Base-by-base conservation (phyloP, 805 yeast species). In the Kodamaea kaohsiungensis region DNA sequence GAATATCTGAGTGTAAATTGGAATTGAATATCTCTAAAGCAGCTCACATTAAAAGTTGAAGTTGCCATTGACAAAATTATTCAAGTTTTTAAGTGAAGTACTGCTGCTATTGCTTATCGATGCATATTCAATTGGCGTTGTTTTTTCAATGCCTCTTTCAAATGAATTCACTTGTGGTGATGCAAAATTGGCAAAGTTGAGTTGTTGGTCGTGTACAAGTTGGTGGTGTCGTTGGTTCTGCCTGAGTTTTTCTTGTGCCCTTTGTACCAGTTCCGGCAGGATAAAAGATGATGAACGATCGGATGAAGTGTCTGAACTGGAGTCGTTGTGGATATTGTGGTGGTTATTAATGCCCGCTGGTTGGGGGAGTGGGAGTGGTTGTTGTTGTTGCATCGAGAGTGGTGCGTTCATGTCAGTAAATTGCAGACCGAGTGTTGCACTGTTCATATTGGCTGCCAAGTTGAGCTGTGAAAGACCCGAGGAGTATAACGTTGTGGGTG, bases 201-300 rank as follows among this genome's bases (percentile, higher is more conserved):
- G 19, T 2, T 17, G 25, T 17, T 40, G 45, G 10, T 40, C 45
- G 25, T 40, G 25, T 13, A 17, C 45, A 3, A 40, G 45, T 40
- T 40, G 45, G 7, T 46, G 48, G 39, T 46, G 48, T 12, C 48
- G 19, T 17, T 40, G 45, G 45, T 15, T 16, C 13, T 40, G 45
- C 25, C 45, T 17, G 25, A 40, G 45, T 15, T 40, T 40, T 19
- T 40, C 25, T 17, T 40, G 45, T 7, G 45, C 45, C 8, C 19
- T 25, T 17, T 40, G 45, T 7, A 16, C 17, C 25, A 16, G 45
- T 17, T 40, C 45, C 2, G 45, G 45, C 45, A 40, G 45, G 2
- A 40, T 17, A 17, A 17, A 40, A 25, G 45, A 40, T 8, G 45
- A 16, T 16, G 45, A 40, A 5, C 25, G 17, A 12, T 40, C 45